These are phyloP conservation scores for Corymbia calophylla DNA, from an alignment of 441 rosid genomes.

Conservation along the genomic window DNA sequence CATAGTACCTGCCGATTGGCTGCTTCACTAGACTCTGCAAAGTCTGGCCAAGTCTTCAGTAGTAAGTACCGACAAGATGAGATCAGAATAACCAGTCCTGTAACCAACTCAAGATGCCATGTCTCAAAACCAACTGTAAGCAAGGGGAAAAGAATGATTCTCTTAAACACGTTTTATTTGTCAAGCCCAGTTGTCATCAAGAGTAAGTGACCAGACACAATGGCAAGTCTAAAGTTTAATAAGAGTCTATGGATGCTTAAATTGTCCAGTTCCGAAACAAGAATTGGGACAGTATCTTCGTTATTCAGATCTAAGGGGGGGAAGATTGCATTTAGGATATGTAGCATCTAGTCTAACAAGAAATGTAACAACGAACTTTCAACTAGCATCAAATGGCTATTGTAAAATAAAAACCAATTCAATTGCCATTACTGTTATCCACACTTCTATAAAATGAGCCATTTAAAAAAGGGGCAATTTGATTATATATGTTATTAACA, in stretches of 20 bases:
- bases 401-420: not conserved
- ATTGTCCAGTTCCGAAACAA: not conserved
- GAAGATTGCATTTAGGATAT: not conserved
- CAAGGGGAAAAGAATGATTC: constrained; percentile 1
- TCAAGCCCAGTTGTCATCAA: not conserved
- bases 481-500: not conserved
- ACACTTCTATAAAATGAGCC: not conserved
- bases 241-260: not conserved
- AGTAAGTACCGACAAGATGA: constrained; percentile 67
- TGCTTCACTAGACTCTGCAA: constrained; percentile 75
- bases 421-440: not conserved
- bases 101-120: constrained; percentile 75
- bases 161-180: not conserved
- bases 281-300: not conserved
- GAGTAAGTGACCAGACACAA: not conserved
- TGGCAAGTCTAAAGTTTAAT: not conserved
- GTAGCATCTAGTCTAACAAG: not conserved
- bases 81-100: constrained; percentile 57
- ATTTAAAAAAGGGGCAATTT: not conserved
- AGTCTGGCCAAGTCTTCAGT: constrained; percentile 72
- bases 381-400: not conserved
- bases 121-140: constrained; percentile 68
- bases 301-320: not conserved
- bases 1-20: constrained; percentile 70
- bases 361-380: not conserved